A percentile compares a stretch with the other conserved stretches of the same genome.
Conservation (phyloP, 495 filamentous ascomycete species). For the Aspergillus incahuasiensis region DNA sequence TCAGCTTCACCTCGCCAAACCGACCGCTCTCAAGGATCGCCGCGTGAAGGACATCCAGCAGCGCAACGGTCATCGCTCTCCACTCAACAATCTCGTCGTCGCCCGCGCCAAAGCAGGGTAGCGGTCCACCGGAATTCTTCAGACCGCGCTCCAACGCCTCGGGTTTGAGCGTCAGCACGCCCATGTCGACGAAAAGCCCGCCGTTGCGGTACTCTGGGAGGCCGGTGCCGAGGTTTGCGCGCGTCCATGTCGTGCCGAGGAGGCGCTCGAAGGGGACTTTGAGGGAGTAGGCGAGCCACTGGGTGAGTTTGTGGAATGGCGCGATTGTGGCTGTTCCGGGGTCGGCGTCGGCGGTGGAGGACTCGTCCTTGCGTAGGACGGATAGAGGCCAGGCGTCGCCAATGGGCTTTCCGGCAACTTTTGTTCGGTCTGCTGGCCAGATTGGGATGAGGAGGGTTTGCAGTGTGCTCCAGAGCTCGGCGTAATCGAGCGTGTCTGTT, state of each 20-base stretch:
- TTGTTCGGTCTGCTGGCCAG: constrained; percentile 53
- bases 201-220: constrained; percentile 87
- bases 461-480: constrained; percentile 44
- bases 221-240: constrained; percentile 73
- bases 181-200: constrained; percentile 77
- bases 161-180: constrained; percentile 69
- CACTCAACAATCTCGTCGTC: constrained; percentile 18
- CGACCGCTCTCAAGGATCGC: constrained; percentile 55
- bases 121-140: constrained; percentile 49
- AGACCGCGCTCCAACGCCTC: constrained; percentile 52
- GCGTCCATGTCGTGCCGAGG: constrained; percentile 70
- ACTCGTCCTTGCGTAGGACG: constrained; percentile 17
- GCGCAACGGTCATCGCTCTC: constrained; percentile 81
- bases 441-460: constrained; percentile 49
- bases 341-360: background rate
- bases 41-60: constrained; percentile 71
- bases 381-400: constrained; percentile 55
- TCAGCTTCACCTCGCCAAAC: constrained; percentile 54
- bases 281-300: constrained; percentile 86
- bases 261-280: constrained; percentile 83
- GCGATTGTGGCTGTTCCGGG: constrained; percentile 25
- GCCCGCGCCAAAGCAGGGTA: constrained; percentile 68
- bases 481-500: constrained; percentile 25
- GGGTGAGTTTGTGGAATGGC: constrained; percentile 81
- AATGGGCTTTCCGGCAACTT: constrained; percentile 45